Evolutionary conservation across 2,329 filamentous ascomycete species (phyloP).

Genomic region (Aspergillus fumigatiaffinis): DNA sequence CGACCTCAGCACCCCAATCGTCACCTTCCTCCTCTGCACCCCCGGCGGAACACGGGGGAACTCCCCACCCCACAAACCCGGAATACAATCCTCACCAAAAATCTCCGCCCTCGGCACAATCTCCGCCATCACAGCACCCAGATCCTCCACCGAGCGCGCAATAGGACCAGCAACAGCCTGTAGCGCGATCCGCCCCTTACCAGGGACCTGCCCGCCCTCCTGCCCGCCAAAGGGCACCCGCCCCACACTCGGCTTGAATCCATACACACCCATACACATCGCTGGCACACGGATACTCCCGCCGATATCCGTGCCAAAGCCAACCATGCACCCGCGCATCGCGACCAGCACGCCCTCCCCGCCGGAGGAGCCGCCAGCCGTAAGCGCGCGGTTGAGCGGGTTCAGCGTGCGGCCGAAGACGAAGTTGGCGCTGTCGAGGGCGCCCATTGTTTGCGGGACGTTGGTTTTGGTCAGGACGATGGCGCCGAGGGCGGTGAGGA

Average conservation of each 20-base stretch:
- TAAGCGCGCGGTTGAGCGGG: slow-evolving; percentile 57
- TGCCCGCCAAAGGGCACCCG: slow-evolving; percentile 53
- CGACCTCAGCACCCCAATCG: slow-evolving; percentile 40
- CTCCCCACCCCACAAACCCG: slow-evolving; percentile 38
- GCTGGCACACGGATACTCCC: slow-evolving; percentile 46
- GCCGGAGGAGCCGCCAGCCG: slow-evolving; percentile 62
- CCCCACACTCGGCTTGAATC: slow-evolving; percentile 47
- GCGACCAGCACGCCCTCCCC: slow-evolving; percentile 61
- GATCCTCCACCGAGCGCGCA: slow-evolving; percentile 37
- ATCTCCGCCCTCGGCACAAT: slow-evolving; percentile 51
- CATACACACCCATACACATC: slow-evolving; percentile 51
- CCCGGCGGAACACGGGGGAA: slow-evolving; percentile 10
- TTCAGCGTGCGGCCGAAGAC: slow-evolving; percentile 61
- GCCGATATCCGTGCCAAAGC: slow-evolving; percentile 60
- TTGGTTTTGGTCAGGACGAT: slow-evolving; percentile 70
- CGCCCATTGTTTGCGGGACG: slow-evolving; percentile 56
- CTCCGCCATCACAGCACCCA: slow-evolving; percentile 47
- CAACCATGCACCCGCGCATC: slow-evolving; percentile 56
- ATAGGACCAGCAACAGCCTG: slow-evolving; percentile 44
- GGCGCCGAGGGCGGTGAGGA: slow-evolving; percentile 59
- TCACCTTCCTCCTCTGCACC: slow-evolving; percentile 29
- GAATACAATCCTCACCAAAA: slow-evolving; percentile 48
- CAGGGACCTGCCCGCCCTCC: slow-evolving; percentile 45
- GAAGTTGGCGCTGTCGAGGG: slow-evolving; percentile 58
- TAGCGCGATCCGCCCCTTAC: slow-evolving; percentile 49